Evolutionary conservation across 2,329 filamentous ascomycete genomes (phyloP).

Genomic region (Aureobasidium pullulans): DNA sequence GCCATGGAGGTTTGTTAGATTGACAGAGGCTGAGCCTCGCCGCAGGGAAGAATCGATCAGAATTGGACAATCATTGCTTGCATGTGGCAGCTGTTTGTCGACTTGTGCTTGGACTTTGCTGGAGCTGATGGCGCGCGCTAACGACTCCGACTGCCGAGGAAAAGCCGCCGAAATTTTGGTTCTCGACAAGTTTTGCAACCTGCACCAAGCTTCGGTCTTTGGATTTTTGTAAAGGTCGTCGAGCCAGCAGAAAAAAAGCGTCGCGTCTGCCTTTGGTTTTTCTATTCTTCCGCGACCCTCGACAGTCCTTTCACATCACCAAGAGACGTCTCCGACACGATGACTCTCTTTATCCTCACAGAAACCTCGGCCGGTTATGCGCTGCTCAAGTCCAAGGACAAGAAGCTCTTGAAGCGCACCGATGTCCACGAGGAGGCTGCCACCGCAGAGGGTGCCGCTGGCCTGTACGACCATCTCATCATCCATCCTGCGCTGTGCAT

Average conservation of each 20-base stretch:
- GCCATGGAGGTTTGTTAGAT: not conserved
- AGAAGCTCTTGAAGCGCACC: conserved; percentile 90
- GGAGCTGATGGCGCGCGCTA: not conserved
- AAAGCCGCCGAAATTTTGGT: conserved; percentile 2
- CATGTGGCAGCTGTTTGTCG: not conserved
- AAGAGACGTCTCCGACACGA: conserved; percentile 22
- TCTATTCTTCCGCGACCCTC: not conserved
- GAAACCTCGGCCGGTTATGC: conserved; percentile 97
- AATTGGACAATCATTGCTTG: not conserved
- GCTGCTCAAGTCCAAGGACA: conserved; percentile 96
- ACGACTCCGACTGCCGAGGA: not conserved
- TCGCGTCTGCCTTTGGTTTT: not conserved
- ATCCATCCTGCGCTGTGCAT: not conserved
- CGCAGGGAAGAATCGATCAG: not conserved
- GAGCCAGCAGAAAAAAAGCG: not conserved
- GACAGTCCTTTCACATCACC: not conserved
- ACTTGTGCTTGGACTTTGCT: not conserved
- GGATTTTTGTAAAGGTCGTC: conserved; percentile 4
- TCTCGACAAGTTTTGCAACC: not conserved
- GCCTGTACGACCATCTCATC: conserved; percentile 44
- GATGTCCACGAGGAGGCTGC: conserved; percentile 67
- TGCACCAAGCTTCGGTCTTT: not conserved
- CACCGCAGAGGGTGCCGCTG: conserved; percentile 76
- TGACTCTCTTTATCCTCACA: conserved; percentile 69
- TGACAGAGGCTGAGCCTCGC: conserved; percentile 6